A percentile compares a stretch with the other conserved stretches of the same genome.
These are phyloP conservation scores for Fusarium ambrosium DNA, from an alignment of 2,329 filamentous ascomycete genomes.

Conservation along the genomic window DNA sequence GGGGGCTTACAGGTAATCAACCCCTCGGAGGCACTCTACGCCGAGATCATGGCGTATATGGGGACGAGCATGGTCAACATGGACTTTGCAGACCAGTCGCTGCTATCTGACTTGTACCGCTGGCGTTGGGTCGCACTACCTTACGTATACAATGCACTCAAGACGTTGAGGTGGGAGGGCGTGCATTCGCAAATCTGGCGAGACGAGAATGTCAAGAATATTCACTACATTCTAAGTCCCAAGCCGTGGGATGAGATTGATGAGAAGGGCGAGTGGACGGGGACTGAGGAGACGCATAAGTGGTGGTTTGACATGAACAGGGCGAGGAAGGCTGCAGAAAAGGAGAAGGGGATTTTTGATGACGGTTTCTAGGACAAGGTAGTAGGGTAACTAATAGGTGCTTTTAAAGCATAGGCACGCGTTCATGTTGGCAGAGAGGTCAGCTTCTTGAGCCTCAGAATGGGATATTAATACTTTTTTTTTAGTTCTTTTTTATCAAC, in stretches of 20 bases:
- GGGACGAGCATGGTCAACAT: constrained; percentile 60
- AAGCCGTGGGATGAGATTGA: constrained; percentile 72
- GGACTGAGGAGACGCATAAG: constrained; percentile 62
- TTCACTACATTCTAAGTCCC: constrained; percentile 72
- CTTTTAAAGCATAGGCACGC: background rate
- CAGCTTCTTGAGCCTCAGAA: background rate
- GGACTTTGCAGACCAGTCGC: constrained; percentile 72
- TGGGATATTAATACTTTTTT: background rate
- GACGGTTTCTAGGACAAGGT: constrained; percentile 38
- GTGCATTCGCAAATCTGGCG: constrained; percentile 70
- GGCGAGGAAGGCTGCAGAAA: constrained; percentile 59
- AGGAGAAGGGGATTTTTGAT: constrained; percentile 52
- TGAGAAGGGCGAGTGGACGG: constrained; percentile 58
- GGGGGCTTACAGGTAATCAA: constrained; percentile 69
- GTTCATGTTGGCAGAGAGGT: constrained; percentile 6
- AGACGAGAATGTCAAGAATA: constrained; percentile 70
- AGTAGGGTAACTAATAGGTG: background rate
- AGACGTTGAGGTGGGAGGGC: constrained; percentile 67
- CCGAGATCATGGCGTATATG: constrained; percentile 66
- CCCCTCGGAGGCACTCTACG: constrained; percentile 63
- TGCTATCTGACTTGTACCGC: constrained; percentile 68
- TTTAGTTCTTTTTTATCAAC: background rate
- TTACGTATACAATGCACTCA: constrained; percentile 73
- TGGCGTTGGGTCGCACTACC: constrained; percentile 70
- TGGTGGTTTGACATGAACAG: constrained; percentile 69